phyloP scores from a whole-genome alignment of 2,329 filamentous ascomycete species.

The Cladobotryum mycophilum region DNA sequence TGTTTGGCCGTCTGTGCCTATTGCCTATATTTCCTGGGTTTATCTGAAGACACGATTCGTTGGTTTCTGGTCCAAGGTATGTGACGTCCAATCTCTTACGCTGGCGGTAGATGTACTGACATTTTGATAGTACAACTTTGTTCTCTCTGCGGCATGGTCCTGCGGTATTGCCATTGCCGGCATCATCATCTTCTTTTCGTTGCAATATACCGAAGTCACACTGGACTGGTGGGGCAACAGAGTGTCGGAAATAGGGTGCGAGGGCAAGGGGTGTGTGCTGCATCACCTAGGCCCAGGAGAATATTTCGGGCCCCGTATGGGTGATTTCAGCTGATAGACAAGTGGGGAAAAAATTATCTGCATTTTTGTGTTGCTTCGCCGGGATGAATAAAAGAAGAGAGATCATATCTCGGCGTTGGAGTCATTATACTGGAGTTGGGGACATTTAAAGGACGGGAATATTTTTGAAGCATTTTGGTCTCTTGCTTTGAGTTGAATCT shows the following conservation, averaged over 20 bases:
- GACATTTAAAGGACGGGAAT: conserved; percentile 6
- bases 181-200: conserved; percentile 48
- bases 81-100: background rate
- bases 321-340: conserved; percentile 28
- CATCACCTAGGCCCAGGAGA: conserved; percentile 28
- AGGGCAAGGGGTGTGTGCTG: conserved; percentile 34
- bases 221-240: conserved; percentile 46
- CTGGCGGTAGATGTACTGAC: background rate
- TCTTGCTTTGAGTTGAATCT: background rate
- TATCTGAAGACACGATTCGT: conserved; percentile 44
- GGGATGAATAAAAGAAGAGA: background rate
- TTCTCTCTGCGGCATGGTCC: conserved; percentile 45
- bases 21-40: conserved; percentile 47
- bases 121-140: conserved; percentile 42
- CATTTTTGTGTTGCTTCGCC: background rate
- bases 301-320: conserved; percentile 35
- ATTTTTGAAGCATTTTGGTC: conserved; percentile 8
- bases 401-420: conserved; percentile 5
- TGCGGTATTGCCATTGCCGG: conserved; percentile 44
- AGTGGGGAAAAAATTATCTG: background rate
- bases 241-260: conserved; percentile 35
- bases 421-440: conserved; percentile 7
- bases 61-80: conserved; percentile 46
- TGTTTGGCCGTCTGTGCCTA: conserved; percentile 44
- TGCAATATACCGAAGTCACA: conserved; percentile 38